These are phyloP conservation scores for Ganoderma multipileum DNA, from an alignment of 1,284 basidiomycete genomes.

Conservation along the genomic window DNA sequence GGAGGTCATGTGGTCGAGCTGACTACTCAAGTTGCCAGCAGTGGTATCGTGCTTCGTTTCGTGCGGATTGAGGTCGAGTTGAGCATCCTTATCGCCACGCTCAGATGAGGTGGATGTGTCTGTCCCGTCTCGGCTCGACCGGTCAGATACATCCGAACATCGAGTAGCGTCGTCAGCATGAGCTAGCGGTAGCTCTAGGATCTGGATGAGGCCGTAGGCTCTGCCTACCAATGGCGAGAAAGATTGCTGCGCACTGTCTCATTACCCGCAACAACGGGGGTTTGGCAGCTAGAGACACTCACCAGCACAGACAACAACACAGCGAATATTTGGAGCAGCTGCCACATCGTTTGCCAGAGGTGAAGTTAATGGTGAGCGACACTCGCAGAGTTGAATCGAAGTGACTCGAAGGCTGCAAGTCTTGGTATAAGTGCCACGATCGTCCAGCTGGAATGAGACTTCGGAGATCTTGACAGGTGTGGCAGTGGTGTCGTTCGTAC, in stretches of 20 bases:
- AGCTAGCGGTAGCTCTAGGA: background rate
- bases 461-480: background rate
- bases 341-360: background rate
- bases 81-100: background rate
- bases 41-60: background rate
- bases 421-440: background rate
- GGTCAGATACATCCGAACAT: background rate
- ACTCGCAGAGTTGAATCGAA: background rate
- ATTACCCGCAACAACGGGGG: no score
- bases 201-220: background rate
- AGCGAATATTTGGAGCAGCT: background rate
- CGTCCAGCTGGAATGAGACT: background rate
- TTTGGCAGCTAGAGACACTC: background rate
- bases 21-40: background rate
- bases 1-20: background rate
- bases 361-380: background rate
- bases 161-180: constrained; percentile 9
- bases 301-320: background rate
- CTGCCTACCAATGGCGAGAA: constrained; percentile 2
- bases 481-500: background rate
- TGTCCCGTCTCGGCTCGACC: background rate
- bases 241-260: background rate
- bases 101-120: background rate
- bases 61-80: background rate
- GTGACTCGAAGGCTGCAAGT: background rate